A percentile compares a stretch with the other conserved stretches of the same genome.
Evolutionary conservation across 2,329 filamentous ascomycete species (phyloP).

Genomic region (Fusarium setosum): DNA sequence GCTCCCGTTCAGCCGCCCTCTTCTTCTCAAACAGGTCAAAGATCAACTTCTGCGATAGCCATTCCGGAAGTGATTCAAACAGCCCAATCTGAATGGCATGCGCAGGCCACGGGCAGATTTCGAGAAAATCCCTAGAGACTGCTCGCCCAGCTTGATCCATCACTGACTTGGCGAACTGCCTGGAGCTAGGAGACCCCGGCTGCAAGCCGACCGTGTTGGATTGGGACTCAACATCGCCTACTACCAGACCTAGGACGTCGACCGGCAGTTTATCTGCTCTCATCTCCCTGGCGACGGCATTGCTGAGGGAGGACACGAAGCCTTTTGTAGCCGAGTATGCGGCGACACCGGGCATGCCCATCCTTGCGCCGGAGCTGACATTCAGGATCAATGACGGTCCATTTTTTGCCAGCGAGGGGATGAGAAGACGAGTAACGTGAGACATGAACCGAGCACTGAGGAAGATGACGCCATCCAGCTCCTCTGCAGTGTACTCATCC

Average conservation of each 20-base stretch:
- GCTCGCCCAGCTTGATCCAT: not conserved
- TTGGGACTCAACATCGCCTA: not conserved
- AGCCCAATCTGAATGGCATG: not conserved
- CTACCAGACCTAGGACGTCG: not conserved
- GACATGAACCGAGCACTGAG: constrained; percentile 3
- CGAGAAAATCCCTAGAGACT: not conserved
- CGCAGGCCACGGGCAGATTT: not conserved
- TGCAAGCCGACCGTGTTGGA: not conserved
- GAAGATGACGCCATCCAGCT: not conserved
- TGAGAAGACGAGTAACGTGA: not conserved
- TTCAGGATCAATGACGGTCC: not conserved
- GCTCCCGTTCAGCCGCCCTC: not conserved
- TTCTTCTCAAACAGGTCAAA: not conserved
- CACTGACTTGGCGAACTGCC: not conserved
- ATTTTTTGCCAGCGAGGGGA: not conserved
- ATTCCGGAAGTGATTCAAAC: not conserved
- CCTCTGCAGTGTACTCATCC: not conserved
- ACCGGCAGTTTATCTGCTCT: not conserved
- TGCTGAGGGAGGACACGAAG: not conserved
- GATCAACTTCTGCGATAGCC: not conserved
- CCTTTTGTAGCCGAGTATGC: not conserved
- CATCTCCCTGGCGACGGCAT: not conserved
- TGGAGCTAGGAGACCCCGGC: not conserved
- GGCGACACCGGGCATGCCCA: not conserved
- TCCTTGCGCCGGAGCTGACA: not conserved